Conservation (phyloP, 2,329 filamentous ascomycete species). For the Cercospora nicotianae region DNA sequence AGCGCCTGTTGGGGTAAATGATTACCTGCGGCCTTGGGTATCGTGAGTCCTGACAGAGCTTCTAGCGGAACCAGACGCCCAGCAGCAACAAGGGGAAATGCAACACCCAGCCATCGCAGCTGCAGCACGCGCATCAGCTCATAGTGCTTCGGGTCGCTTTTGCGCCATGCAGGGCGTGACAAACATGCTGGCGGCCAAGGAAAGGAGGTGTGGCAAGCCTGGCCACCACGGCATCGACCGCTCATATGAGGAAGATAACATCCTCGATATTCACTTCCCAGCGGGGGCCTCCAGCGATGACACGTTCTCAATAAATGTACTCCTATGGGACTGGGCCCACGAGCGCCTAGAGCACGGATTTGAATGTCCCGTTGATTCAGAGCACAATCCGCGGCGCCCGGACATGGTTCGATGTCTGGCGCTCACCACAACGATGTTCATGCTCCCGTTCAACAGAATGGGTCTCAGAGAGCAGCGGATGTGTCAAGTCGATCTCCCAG, state of each 20-base stretch:
- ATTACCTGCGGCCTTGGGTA: neutral
- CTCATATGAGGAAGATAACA: neutral
- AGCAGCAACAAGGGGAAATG: neutral
- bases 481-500: neutral
- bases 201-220: neutral
- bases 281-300: neutral
- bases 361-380: neutral
- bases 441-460: neutral
- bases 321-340: neutral
- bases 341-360: neutral
- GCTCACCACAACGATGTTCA: neutral
- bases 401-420: neutral
- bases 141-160: neutral
- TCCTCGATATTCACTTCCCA: neutral
- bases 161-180: neutral
- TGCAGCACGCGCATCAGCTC: neutral
- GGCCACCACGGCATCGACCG: neutral
- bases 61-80: too few species aligned
- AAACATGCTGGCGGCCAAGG: neutral
- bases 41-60: too few species aligned
- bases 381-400: neutral
- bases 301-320: neutral
- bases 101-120: neutral
- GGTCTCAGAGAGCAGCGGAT: neutral
- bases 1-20: neutral